Evolutionary conservation across 2,329 filamentous ascomycete genomes (phyloP).

Genomic region (Aspergillus hortae): DNA sequence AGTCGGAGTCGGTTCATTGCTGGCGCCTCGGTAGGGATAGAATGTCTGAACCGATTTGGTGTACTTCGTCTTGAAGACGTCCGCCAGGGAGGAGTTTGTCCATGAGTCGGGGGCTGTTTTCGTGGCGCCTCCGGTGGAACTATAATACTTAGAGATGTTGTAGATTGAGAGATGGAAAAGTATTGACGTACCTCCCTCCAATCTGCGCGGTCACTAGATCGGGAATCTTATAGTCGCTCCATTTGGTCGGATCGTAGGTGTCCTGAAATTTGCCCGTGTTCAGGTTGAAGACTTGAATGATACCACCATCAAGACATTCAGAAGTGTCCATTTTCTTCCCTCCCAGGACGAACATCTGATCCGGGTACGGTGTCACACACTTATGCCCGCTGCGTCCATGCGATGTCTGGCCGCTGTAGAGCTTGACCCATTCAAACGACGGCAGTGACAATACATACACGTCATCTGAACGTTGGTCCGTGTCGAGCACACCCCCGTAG

Average conservation of each 20-base stretch:
- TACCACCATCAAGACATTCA: neutral
- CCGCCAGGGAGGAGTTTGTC: constrained; percentile 12
- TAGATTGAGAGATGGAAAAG: neutral
- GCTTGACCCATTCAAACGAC: constrained; percentile 44
- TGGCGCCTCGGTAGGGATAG: constrained; percentile 11
- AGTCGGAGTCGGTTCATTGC: constrained; percentile 40
- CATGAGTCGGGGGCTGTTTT: constrained; percentile 4
- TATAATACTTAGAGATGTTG: neutral
- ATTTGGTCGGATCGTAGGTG: constrained; percentile 7
- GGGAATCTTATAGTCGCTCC: constrained; percentile 10
- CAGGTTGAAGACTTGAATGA: constrained; percentile 12
- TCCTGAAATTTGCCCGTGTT: constrained; percentile 11
- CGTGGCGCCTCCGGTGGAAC: constrained; percentile 7
- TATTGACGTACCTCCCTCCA: constrained; percentile 7
- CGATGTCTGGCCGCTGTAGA: constrained; percentile 23
- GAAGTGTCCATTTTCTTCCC: constrained; percentile 14
- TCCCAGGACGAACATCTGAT: constrained; percentile 42
- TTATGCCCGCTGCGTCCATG: constrained; percentile 25
- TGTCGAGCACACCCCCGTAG: constrained; percentile 30
- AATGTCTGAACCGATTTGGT: constrained; percentile 6
- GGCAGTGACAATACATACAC: constrained; percentile 46
- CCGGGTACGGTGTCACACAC: constrained; percentile 46
- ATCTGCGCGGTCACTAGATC: constrained; percentile 6
- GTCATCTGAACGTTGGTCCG: constrained; percentile 37
- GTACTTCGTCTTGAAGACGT: constrained; percentile 6